These are phyloP conservation scores for Artemisia tridentata DNA, from an alignment of 129 eudicot genomes.

Conservation along the genomic window DNA sequence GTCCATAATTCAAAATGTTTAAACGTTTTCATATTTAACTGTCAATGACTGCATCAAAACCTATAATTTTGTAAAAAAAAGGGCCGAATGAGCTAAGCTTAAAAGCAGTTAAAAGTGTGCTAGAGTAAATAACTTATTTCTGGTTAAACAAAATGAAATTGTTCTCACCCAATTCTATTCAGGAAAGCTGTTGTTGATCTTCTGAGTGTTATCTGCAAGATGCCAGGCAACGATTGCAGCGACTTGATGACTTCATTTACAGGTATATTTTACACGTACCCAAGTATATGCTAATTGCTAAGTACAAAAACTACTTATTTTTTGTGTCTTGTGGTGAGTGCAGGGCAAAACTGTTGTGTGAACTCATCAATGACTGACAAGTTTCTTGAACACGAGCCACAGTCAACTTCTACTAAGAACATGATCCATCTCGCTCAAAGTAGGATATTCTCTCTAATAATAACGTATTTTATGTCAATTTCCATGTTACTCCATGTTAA, in stretches of 20 bases:
- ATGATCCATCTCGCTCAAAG: slow-evolving; percentile 96
- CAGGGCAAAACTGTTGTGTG: slow-evolving; percentile 82
- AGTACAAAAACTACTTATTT: neutral
- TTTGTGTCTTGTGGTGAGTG: slow-evolving; percentile 17
- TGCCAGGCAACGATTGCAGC: slow-evolving; percentile 47
- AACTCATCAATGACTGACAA: slow-evolving; percentile 54
- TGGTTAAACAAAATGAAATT: neutral
- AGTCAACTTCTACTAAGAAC: slow-evolving; percentile 85
- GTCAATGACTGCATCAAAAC: no score
- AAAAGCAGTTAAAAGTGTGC: no score
- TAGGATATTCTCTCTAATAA: slow-evolving; percentile 24
- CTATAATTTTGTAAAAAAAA: no score
- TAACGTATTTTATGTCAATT: neutral
- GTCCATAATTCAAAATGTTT: no score
- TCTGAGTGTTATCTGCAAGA: slow-evolving; percentile 51
- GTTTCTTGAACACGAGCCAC: slow-evolving; percentile 65
- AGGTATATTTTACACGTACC: slow-evolving; percentile 35
- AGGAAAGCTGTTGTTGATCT: slow-evolving; percentile 59
- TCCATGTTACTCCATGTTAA: neutral
- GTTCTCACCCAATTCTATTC: neutral
- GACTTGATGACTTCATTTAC: slow-evolving; percentile 60
- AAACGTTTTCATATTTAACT: no score
- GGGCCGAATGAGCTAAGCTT: no score
- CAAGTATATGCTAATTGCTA: neutral
- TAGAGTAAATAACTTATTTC: no score